Percentiles rank a stretch among this genome's conserved stretches.
Conservation (phyloP, 129 eudicot species). For the Tanacetum coccineum region DNA sequence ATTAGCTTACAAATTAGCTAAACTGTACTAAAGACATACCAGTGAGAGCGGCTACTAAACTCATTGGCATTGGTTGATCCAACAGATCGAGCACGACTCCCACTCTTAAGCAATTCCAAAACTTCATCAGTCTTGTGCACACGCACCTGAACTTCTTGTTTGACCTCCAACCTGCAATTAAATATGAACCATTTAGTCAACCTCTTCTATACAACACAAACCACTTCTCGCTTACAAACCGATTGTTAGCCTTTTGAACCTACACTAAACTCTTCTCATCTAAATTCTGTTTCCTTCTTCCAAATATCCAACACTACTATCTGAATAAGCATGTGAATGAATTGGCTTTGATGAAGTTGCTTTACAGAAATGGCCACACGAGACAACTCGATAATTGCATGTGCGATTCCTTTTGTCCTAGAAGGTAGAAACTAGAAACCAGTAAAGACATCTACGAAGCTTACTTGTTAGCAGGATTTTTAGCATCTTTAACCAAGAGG, state of each 20-base stretch:
- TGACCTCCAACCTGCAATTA: conserved; percentile 66
- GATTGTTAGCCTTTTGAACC: neutral
- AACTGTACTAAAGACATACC: conserved; percentile 39
- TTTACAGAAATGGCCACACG: too few relatives aligned
- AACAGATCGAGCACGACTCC: too few relatives aligned
- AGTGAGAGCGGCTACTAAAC: conserved; percentile 95
- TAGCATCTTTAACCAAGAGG: too few relatives aligned
- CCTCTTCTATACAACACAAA: too few relatives aligned
- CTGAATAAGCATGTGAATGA: neutral
- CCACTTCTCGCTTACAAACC: too few relatives aligned
- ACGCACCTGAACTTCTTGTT: conserved; percentile 91
- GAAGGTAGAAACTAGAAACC: too few relatives aligned
- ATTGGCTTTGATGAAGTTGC: neutral
- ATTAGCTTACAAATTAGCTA: neutral
- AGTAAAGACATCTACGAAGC: too few relatives aligned
- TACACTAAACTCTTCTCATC: neutral
- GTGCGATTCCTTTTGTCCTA: neutral
- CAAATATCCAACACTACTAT: too few relatives aligned
- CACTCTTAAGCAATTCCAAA: too few relatives aligned
- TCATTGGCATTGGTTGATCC: conserved; percentile 98
- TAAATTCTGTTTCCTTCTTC: too few relatives aligned
- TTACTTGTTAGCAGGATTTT: too few relatives aligned
- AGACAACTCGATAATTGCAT: too few relatives aligned
- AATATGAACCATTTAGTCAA: neutral
- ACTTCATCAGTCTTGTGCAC: conserved; percentile 70